These are phyloP conservation scores for Akanthomyces uredinophilus DNA, from an alignment of 2,329 filamentous ascomycete genomes.

Conservation along the genomic window DNA sequence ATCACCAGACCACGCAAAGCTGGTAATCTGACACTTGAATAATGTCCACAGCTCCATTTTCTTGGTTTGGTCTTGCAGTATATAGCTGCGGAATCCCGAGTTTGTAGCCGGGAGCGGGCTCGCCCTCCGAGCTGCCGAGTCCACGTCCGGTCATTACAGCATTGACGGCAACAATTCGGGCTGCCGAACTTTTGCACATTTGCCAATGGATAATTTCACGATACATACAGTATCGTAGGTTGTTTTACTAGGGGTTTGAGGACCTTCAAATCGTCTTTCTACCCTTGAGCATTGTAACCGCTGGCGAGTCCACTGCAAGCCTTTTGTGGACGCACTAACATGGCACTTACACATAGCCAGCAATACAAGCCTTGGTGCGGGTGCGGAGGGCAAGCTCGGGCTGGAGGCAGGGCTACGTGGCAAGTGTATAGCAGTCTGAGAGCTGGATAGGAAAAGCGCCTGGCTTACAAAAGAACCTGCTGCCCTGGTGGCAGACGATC, in stretches of 20 bases:
- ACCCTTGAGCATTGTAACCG: neutral
- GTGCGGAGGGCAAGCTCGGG: neutral
- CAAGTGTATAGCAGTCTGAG: neutral
- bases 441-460: neutral
- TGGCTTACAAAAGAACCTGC: neutral
- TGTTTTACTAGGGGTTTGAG: neutral
- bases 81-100: constrained; percentile 7
- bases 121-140: neutral
- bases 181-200: neutral
- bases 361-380: neutral
- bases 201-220: neutral
- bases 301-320: neutral
- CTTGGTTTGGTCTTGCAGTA: neutral
- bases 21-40: neutral
- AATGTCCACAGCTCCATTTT: constrained; percentile 4
- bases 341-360: neutral
- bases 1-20: constrained; percentile 1
- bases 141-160: neutral
- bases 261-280: neutral
- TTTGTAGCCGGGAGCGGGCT: neutral
- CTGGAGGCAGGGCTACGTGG: neutral
- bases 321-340: neutral
- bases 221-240: neutral
- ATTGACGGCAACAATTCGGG: neutral
- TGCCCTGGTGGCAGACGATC: neutral